A percentile compares a stretch with the other conserved stretches of the same genome.
These are phyloP conservation scores for Wickerhamomyces queroliae DNA, from an alignment of 805 yeast species.

Conservation along the genomic window DNA sequence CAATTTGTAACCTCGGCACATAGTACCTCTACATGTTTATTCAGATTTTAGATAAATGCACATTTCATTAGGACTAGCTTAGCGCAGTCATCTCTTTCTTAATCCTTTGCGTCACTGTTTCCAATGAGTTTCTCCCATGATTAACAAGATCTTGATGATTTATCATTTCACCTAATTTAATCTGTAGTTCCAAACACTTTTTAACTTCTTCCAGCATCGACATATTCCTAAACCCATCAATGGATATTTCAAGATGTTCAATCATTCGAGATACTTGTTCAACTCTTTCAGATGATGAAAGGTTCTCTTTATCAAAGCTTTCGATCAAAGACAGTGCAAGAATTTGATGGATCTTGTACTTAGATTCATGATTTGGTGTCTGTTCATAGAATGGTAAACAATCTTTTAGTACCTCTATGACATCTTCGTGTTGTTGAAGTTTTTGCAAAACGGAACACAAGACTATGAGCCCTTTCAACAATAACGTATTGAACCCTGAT, in stretches of 20 bases:
- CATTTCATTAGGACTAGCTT: background rate
- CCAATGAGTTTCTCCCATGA: slow-evolving; percentile 15
- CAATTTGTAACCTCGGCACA: slow-evolving; percentile 38
- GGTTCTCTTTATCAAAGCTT: background rate
- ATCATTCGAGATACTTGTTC: slow-evolving; percentile 21
- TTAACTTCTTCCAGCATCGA: slow-evolving; percentile 33
- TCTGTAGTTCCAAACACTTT: slow-evolving; percentile 34
- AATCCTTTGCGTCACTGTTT: slow-evolving; percentile 4
- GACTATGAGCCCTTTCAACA: slow-evolving; percentile 40
- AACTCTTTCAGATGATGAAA: background rate
- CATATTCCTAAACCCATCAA: slow-evolving; percentile 36
- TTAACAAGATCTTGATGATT: slow-evolving; percentile 25
- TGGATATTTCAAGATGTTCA: slow-evolving; percentile 35
- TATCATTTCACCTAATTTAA: slow-evolving; percentile 27
- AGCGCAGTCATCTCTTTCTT: slow-evolving; percentile 6
- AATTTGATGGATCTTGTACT: slow-evolving; percentile 31
- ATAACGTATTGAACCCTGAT: slow-evolving; percentile 38
- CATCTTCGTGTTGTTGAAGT: slow-evolving; percentile 38
- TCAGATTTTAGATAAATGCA: background rate
- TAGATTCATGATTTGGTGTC: slow-evolving; percentile 31
- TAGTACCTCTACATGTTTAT: too few relatives aligned
- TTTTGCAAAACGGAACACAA: slow-evolving; percentile 39
- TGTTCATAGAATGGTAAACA: slow-evolving; percentile 40
- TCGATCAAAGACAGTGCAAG: slow-evolving; percentile 25
- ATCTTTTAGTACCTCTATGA: slow-evolving; percentile 31